These are phyloP conservation scores for Cercospora nicotianae DNA, from an alignment of 2,329 filamentous ascomycete species.

Conservation along the genomic window DNA sequence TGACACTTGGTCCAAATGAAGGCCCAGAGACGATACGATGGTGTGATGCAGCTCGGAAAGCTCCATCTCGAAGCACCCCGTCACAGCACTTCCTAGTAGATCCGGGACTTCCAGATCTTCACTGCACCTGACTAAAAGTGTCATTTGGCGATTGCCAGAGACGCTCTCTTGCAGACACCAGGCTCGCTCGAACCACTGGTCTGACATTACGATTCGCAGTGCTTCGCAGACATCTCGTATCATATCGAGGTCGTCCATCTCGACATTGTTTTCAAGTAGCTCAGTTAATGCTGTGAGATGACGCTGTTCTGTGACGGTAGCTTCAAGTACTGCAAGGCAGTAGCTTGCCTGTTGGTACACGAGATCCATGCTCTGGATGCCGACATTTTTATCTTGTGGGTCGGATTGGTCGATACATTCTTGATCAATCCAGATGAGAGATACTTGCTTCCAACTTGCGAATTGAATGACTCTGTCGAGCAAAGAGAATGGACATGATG, in stretches of 20 bases:
- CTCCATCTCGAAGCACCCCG: not conserved
- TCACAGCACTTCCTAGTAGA: not conserved
- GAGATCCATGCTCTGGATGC: not conserved
- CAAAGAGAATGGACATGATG: not conserved
- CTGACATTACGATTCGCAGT: not conserved
- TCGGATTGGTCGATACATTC: not conserved
- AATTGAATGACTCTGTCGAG: not conserved
- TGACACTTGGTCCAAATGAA: not conserved
- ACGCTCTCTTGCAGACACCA: not conserved
- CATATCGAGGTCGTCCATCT: not conserved
- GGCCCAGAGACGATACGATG: not conserved
- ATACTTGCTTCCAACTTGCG: not conserved
- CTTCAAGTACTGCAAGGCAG: not conserved
- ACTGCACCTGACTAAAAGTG: not conserved
- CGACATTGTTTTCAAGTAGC: not conserved
- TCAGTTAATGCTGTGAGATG: not conserved
- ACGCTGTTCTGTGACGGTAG: not conserved
- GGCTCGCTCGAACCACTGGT: not conserved
- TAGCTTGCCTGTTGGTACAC: not conserved
- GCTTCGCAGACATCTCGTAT: not conserved
- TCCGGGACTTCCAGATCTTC: not conserved
- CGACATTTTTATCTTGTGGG: not conserved
- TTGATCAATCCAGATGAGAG: not conserved
- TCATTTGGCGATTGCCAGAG: not conserved
- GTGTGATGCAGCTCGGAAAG: not conserved